Percentiles rank a stretch among this genome's conserved stretches.
Evolutionary conservation across 2,329 filamentous ascomycete genomes (phyloP).

Genomic region (Juglanconis sp.): DNA sequence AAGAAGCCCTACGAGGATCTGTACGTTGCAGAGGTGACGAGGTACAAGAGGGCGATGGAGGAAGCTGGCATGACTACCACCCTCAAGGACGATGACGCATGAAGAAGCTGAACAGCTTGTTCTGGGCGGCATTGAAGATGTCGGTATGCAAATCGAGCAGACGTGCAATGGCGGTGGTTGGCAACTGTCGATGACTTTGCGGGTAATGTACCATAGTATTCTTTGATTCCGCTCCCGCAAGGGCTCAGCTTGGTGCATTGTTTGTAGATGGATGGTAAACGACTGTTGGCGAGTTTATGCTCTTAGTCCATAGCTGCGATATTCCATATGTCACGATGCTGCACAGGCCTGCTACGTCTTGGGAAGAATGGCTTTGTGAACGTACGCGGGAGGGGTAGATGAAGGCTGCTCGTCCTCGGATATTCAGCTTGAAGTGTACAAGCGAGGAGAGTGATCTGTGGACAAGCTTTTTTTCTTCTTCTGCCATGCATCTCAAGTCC

Average conservation of each 20-base stretch:
- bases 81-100: neutral
- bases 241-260: neutral
- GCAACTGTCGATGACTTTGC: neutral
- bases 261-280: neutral
- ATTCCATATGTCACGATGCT: neutral
- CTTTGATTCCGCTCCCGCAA: constrained; percentile 4
- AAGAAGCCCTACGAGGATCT: constrained; percentile 34
- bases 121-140: neutral
- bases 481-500: no score
- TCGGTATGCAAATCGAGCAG: neutral
- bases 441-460: no score
- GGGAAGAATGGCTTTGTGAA: neutral
- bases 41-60: constrained; percentile 29
- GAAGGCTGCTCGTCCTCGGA: neutral
- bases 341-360: neutral
- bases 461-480: no score
- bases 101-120: neutral
- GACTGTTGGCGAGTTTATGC: constrained; percentile 2
- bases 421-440: no score
- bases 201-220: constrained; percentile 12
- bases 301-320: neutral
- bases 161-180: constrained; percentile 5
- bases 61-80: neutral
- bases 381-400: no score
- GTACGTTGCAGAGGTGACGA: constrained; percentile 26